Base-by-base conservation (phyloP, 352 stramenopile genomes). In the Saprolegnia diclina region DNA sequence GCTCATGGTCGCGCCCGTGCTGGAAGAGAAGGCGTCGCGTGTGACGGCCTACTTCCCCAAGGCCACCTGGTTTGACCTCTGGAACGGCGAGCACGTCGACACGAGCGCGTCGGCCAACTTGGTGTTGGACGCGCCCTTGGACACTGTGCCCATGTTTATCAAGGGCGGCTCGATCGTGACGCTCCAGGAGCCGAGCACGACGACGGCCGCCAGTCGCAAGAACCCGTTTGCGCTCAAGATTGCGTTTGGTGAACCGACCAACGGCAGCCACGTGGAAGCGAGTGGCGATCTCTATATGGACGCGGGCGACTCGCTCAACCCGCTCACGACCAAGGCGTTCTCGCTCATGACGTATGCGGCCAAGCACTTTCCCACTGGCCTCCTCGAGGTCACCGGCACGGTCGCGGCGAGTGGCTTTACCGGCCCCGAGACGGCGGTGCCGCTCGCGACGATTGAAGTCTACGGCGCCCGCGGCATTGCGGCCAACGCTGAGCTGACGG, bases 221-320 rank as follows among this genome's bases (percentile, higher is more conserved):
- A 83, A 77, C 11, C 67, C 68, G 5, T 89, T 89, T 35, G 79
- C 74, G 0, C 67, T 92, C 29, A 37, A 90, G 4, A 81, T 81
- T 16, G 84, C 84, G 13, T 63, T 94, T 0, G 67, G 80, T 50
- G 59, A 56, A 0, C 70, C 29, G 26, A 63, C 65, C n/a, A 65
- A 10, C 11, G 11, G 5, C 22, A 40, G 38, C 19, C 29, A 26
- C 24, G 63, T 61, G 16, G 38, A 35, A 38, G 63, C 86, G 0
- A 45, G 59, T n/a, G 86, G 86, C 9, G 79, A 91, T 44, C 52
- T 94, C 2, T 94, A 88, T 45, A 62, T 94, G 22, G 86, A 94
- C 19, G 81, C 90, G 56, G 86, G 86, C 5, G 81, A 91, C 48
- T 90, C 84, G 7, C 46, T 94, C 9, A 70, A 77, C 26, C 82